Conservation (phyloP, 2,329 filamentous ascomycete genomes). For the Calonectria pseudoturangicola region DNA sequence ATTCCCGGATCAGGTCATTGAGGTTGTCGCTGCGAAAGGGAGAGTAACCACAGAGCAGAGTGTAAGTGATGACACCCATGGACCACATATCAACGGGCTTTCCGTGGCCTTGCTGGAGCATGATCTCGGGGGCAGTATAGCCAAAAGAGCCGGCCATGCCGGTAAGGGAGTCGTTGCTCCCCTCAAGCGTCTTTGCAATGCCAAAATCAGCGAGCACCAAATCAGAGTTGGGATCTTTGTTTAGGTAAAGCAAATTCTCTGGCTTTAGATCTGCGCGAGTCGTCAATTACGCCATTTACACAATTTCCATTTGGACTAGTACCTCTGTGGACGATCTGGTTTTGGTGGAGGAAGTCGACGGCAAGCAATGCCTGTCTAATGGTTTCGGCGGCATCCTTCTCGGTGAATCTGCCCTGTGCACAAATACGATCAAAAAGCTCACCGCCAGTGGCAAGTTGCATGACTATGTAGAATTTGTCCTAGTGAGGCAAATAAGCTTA, state of each 20-base stretch:
- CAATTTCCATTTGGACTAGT: constrained; percentile 45
- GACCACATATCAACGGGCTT: constrained; percentile 99
- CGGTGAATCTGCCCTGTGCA: constrained; percentile 97
- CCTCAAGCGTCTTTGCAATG: constrained; percentile 98
- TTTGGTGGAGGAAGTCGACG: constrained; percentile 94
- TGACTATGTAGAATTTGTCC: constrained; percentile 99
- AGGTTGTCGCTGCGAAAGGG: constrained; percentile 97
- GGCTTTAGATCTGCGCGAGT: constrained; percentile 88
- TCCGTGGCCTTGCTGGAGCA: constrained; percentile 97
- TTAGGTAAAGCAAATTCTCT: constrained; percentile 96
- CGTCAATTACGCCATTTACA: constrained; percentile 17
- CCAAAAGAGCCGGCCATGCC: constrained; percentile 99
- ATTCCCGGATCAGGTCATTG: constrained; percentile 95
- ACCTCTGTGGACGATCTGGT: constrained; percentile 98
- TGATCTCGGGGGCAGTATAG: constrained; percentile 97
- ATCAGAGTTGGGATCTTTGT: constrained; percentile 83
- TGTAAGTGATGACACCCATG: constrained; percentile 98
- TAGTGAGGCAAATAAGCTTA: constrained; percentile 60
- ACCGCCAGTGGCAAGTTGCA: constrained; percentile 94
- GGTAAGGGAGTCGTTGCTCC: constrained; percentile 91
- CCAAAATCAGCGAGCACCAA: constrained; percentile 98
- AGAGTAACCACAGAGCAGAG: constrained; percentile 98
- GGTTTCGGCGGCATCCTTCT: constrained; percentile 97
- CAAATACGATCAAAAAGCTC: constrained; percentile 99
- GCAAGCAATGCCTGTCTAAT: constrained; percentile 95